A percentile compares a stretch with the other conserved stretches of the same genome.
Conservation (phyloP, 2,329 filamentous ascomycete species). For the Epichloe baconii region DNA sequence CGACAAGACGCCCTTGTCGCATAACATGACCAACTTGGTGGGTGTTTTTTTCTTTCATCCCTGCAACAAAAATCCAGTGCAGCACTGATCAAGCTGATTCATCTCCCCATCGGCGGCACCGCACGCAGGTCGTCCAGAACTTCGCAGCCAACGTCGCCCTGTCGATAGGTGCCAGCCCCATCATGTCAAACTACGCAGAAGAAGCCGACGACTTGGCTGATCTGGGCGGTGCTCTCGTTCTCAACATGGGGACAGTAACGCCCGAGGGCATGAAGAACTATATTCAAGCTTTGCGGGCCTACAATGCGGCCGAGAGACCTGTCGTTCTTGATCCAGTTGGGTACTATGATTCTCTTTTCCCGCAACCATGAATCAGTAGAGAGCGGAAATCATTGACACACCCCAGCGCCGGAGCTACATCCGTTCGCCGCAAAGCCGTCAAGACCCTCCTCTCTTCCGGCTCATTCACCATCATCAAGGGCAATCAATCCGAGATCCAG, state of each 20-base stretch:
- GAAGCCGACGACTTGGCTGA: slow-evolving; percentile 72
- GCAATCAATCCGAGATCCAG: slow-evolving; percentile 80
- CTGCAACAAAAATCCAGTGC: no score
- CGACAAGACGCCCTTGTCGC: slow-evolving; percentile 56
- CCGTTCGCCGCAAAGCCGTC: slow-evolving; percentile 57
- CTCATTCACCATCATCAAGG: slow-evolving; percentile 82
- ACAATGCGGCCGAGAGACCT: slow-evolving; percentile 64
- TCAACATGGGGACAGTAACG: slow-evolving; percentile 92
- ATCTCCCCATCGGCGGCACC: no score
- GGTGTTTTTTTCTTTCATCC: no score
- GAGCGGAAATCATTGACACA: no score
- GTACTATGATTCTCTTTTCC: slow-evolving; percentile 22
- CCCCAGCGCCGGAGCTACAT: slow-evolving; percentile 60
- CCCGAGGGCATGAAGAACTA: slow-evolving; percentile 62
- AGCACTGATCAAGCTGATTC: no score
- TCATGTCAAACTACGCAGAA: slow-evolving; percentile 80
- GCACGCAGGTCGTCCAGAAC: slow-evolving; percentile 62
- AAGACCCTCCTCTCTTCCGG: slow-evolving; percentile 57
- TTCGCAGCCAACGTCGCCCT: slow-evolving; percentile 86
- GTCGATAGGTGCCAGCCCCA: slow-evolving; percentile 73
- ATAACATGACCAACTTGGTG: slow-evolving; percentile 93
- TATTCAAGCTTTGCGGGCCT: slow-evolving; percentile 59
- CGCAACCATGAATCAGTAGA: no score
- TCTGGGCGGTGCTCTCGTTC: slow-evolving; percentile 64
- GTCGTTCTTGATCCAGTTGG: slow-evolving; percentile 85